These are phyloP conservation scores for Podospora conica DNA, from an alignment of 495 filamentous ascomycete genomes.

Conservation along the genomic window DNA sequence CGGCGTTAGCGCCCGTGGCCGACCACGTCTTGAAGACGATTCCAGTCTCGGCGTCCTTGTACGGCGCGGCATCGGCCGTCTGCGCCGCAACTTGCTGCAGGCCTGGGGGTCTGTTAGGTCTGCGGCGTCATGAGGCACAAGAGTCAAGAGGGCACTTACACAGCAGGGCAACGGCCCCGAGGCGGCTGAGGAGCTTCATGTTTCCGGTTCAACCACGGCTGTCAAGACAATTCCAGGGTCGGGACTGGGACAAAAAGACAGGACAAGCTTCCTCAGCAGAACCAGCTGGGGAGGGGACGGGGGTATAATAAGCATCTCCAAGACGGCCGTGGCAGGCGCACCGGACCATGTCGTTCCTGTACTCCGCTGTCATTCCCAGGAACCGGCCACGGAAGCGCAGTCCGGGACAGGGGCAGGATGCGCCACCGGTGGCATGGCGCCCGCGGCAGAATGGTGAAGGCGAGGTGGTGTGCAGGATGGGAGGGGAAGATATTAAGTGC, in stretches of 20 bases:
- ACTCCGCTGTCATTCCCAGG: slow-evolving; percentile 18
- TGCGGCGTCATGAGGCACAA: neutral
- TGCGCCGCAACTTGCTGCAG: slow-evolving; percentile 23
- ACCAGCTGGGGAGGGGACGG: slow-evolving; percentile 1
- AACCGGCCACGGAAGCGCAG: slow-evolving; percentile 20
- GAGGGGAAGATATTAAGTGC: slow-evolving; percentile 26
- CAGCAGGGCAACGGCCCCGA: slow-evolving; percentile 23
- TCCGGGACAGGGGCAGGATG: slow-evolving; percentile 21
- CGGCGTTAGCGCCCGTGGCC: slow-evolving; percentile 11
- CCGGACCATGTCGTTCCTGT: slow-evolving; percentile 11
- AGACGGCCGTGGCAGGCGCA: neutral
- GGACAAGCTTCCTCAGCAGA: slow-evolving; percentile 2
- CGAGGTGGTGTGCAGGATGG: slow-evolving; percentile 14
- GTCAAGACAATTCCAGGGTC: slow-evolving; percentile 8
- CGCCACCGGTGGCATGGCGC: slow-evolving; percentile 30
- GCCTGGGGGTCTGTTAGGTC: slow-evolving; percentile 18
- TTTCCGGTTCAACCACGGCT: slow-evolving; percentile 16
- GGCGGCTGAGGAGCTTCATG: slow-evolving; percentile 29
- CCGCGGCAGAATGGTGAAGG: slow-evolving; percentile 23
- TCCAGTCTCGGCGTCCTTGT: slow-evolving; percentile 37
- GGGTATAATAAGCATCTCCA: slow-evolving; percentile 14
- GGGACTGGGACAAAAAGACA: slow-evolving; percentile 17
- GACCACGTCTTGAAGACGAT: slow-evolving; percentile 42
- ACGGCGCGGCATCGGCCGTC: slow-evolving; percentile 17
- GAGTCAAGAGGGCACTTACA: slow-evolving; percentile 18